Evolutionary conservation across 2,329 filamentous ascomycete genomes (phyloP).

Genomic region (Nemania diffusa): DNA sequence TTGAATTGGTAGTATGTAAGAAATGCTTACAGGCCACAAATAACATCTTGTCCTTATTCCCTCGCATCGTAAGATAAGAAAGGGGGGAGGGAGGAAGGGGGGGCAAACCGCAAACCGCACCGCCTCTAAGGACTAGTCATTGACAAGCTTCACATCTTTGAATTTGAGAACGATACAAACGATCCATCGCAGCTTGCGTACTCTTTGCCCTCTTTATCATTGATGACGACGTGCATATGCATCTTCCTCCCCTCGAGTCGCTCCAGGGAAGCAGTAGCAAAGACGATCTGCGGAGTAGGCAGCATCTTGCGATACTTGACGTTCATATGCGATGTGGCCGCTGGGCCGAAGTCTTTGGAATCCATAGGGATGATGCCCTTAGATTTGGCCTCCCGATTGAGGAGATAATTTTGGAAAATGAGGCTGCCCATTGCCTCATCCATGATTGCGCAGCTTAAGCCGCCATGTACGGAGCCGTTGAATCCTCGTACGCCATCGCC

Average conservation of each 20-base stretch:
- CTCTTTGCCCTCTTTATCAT: conserved; percentile 21
- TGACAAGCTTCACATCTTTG: neutral
- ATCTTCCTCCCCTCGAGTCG: conserved; percentile 1
- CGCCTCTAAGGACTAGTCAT: too few relatives aligned
- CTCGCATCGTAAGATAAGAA: too few relatives aligned
- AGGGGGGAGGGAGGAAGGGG: too few relatives aligned
- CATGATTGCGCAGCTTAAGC: conserved; percentile 40
- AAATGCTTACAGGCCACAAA: too few relatives aligned
- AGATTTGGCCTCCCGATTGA: conserved; percentile 20
- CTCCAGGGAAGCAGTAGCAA: conserved; percentile 35
- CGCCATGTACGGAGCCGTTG: conserved; percentile 44
- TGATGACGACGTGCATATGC: conserved; percentile 34
- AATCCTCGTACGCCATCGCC: conserved; percentile 42
- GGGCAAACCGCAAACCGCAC: too few relatives aligned
- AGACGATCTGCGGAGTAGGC: conserved; percentile 34
- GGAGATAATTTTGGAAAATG: conserved; percentile 39
- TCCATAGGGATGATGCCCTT: conserved; percentile 27
- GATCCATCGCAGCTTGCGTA: conserved; percentile 30
- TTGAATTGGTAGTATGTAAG: too few relatives aligned
- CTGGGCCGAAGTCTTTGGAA: conserved; percentile 12
- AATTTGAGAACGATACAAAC: conserved; percentile 3
- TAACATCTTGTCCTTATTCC: too few relatives aligned
- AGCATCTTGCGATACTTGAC: conserved; percentile 37
- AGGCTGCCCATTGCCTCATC: conserved; percentile 48
- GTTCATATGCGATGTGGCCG: conserved; percentile 37